Evolutionary conservation across 805 yeast genomes (phyloP), one percentile per base, ranked within the genome.

Genomic region (Sugiyamaella americana): DNA sequence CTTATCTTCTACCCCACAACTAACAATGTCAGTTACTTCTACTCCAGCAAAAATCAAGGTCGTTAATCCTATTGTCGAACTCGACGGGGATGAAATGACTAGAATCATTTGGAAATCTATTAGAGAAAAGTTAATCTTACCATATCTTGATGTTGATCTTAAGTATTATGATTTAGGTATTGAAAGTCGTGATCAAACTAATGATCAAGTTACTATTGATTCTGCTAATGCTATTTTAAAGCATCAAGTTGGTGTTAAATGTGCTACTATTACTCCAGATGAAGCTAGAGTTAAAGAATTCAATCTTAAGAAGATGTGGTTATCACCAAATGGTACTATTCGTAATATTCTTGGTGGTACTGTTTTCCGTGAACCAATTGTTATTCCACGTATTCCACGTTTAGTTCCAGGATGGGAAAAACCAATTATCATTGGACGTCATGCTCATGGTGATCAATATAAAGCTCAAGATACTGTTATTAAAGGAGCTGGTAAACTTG

Each of bases 61-160:
- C 49, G 75, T 76, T 65, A 84, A 78, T 60, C 98, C 98, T 54
- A 78, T 91, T 58, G 98, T 91, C 53, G 98, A 91, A 66, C 79
- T 91, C 84, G 98, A 91, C 60, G 98, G 98, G 54, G 98, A 91
- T 68, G 98, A 91, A 70, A 87, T 84, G 86, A 91, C 98, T 63
- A 77, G 97, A 64, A 87, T 91, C 66, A 91, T 91, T 72, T 91
- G 98, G 98, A 76, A 86, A 57, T 67, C 81, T 59, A 91, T 91
- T 69, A 86, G 84, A 66, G 91, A 87, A 56, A 78, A 87, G 68
- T 76, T 91, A 66, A 80, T 91, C 61, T 69, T 75, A 44, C 98
- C 98, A 23, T 89, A 79, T 67, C 71, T 91, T 60, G 85, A 91
- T 59, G 75, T 91, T 44, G 94, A 91, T 61, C 76, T 91, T 65